These are phyloP conservation scores for Lunularia cruciata DNA, from an alignment of 225 moss, liverwort and hornwort genomes.

Conservation along the genomic window DNA sequence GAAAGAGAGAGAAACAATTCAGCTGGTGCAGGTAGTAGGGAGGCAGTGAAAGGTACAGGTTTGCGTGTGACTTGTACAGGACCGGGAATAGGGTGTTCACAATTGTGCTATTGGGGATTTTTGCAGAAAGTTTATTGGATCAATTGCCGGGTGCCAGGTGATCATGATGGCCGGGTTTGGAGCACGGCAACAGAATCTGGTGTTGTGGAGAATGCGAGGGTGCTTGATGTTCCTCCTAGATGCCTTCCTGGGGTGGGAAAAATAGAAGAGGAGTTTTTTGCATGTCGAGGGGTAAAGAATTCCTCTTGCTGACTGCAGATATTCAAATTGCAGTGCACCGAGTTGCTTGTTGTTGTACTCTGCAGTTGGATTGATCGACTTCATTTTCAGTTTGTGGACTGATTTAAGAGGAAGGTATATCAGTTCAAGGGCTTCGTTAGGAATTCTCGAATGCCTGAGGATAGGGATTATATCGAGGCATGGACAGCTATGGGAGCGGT, in stretches of 20 bases:
- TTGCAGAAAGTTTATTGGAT: too few species aligned
- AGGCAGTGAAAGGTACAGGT: too few species aligned
- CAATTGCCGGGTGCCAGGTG: background rate
- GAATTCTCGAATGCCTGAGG: conserved; percentile 20
- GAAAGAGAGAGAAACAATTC: too few species aligned
- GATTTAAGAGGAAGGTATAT: background rate
- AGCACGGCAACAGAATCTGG: conserved; percentile 1
- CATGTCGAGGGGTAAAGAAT: background rate
- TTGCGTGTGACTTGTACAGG: too few species aligned
- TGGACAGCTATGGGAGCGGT: conserved; percentile 12
- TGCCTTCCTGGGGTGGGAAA: background rate
- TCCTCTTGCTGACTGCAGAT: background rate
- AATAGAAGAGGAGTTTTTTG: background rate
- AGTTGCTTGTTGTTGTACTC: background rate
- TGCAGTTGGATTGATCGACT: background rate
- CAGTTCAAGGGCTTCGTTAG: background rate
- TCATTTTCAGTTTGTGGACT: background rate
- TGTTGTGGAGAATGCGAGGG: background rate
- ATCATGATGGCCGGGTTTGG: background rate
- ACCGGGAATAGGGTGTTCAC: too few species aligned
- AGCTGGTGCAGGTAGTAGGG: too few species aligned
- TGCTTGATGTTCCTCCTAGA: conserved; percentile 1
- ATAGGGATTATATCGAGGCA: background rate
- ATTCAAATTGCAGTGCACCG: background rate
- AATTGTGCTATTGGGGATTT: too few species aligned